These are phyloP conservation scores for Kluyveromyces lactis DNA, from an alignment of 805 yeast genomes.

Conservation along the genomic window DNA sequence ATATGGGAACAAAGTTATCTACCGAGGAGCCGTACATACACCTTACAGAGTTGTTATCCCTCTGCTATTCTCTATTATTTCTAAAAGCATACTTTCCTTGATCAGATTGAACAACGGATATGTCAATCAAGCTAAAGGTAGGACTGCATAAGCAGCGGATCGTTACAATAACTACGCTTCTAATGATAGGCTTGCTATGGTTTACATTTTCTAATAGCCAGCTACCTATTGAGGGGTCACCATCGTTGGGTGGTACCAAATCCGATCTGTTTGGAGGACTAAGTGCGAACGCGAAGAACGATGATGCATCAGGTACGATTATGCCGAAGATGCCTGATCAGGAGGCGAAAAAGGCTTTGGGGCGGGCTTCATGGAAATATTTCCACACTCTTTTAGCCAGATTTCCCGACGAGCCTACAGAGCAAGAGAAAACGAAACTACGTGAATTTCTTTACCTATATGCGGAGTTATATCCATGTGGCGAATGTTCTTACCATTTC, in stretches of 20 bases:
- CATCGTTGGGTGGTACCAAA: not conserved
- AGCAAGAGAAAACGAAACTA: constrained; percentile 55
- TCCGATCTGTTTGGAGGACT: not conserved
- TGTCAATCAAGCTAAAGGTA: not conserved
- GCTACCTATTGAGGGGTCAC: constrained; percentile 13
- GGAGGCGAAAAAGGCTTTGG: constrained; percentile 59
- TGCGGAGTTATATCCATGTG: constrained; percentile 93
- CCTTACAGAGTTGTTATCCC: no score
- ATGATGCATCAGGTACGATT: constrained; percentile 37
- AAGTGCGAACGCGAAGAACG: not conserved
- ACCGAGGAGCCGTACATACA: no score
- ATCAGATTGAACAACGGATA: no score
- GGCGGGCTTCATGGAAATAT: constrained; percentile 85
- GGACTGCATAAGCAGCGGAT: constrained; percentile 6
- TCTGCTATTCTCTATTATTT: no score
- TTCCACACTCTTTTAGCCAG: constrained; percentile 89
- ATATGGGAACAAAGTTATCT: no score
- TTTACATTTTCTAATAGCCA: constrained; percentile 18
- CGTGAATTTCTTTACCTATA: constrained; percentile 59
- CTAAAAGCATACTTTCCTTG: no score
- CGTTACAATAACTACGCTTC: constrained; percentile 11
- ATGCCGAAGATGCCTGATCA: constrained; percentile 95
- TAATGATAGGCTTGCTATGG: constrained; percentile 17
- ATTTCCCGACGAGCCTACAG: constrained; percentile 76
- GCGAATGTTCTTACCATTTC: constrained; percentile 94